These are phyloP conservation scores for Microbotryomycetes sp. DNA, from an alignment of 1,284 basidiomycete genomes.

Conservation along the genomic window DNA sequence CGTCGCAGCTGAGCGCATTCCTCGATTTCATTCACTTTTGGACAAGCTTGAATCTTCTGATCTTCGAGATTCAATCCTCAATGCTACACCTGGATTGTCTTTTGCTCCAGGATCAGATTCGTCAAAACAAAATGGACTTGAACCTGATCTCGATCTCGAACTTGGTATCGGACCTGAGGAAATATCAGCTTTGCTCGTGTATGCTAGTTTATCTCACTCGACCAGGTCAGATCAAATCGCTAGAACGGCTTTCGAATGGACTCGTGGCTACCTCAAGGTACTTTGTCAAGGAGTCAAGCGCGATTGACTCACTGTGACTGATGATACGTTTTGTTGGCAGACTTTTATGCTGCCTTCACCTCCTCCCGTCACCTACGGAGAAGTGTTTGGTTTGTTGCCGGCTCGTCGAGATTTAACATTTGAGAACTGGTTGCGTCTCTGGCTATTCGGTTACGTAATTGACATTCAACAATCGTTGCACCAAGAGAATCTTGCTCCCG, in stretches of 20 bases:
- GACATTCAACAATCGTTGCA: constrained; percentile 8
- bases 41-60: constrained; percentile 20
- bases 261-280: constrained; percentile 42
- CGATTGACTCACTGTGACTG: neutral
- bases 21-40: constrained; percentile 31
- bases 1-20: constrained; percentile 38
- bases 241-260: constrained; percentile 40
- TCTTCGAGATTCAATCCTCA: constrained; percentile 31
- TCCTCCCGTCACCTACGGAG: constrained; percentile 2
- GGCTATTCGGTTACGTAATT: constrained; percentile 3
- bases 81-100: constrained; percentile 36
- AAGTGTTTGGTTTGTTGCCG: constrained; percentile 2
- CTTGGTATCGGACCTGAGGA: constrained; percentile 44
- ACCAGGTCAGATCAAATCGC: constrained; percentile 37
- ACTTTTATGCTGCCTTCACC: constrained; percentile 2
- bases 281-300: constrained; percentile 4
- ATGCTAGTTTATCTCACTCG: constrained; percentile 39
- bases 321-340: neutral
- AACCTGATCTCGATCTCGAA: constrained; percentile 40
- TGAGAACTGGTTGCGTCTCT: constrained; percentile 3
- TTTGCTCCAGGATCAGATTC: constrained; percentile 34
- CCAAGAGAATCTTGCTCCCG: neutral
- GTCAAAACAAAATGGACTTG: constrained; percentile 23
- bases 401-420: constrained; percentile 2
- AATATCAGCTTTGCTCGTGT: constrained; percentile 40